phyloP scores from a whole-genome alignment of 2,329 filamentous ascomycete genomes.

The Pseudocercospora ulei region DNA sequence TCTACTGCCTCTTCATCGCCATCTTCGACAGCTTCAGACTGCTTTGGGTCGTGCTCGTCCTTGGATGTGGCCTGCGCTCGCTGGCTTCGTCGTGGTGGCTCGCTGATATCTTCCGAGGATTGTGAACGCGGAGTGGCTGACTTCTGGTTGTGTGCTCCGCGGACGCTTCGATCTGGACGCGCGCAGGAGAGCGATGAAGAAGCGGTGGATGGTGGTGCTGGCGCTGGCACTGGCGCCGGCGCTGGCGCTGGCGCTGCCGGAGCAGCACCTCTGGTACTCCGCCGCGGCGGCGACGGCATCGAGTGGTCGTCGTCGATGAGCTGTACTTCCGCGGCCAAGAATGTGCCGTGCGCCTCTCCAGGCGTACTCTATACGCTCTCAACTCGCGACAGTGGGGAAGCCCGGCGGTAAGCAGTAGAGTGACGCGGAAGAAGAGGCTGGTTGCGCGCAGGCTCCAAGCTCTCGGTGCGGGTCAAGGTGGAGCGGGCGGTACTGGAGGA shows the following conservation, averaged over 20 bases:
- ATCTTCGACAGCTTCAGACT: constrained; percentile 38
- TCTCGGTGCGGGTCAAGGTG: constrained; percentile 6
- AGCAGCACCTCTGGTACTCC: constrained; percentile 63
- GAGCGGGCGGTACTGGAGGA: constrained; percentile 1
- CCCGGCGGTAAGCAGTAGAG: constrained; percentile 3
- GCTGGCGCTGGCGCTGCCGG: no score
- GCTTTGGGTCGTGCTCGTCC: constrained; percentile 36
- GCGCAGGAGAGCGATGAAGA: constrained; percentile 60
- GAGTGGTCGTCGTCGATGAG: neutral
- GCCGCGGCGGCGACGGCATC: constrained; percentile 46
- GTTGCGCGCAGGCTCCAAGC: constrained; percentile 6
- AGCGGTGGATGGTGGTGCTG: constrained; percentile 66
- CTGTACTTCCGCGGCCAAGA: neutral
- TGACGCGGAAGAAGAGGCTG: constrained; percentile 4
- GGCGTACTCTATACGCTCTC: no score
- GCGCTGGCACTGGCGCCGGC: no score
- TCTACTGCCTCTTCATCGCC: constrained; percentile 55
- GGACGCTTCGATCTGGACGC: constrained; percentile 61
- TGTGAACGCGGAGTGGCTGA: constrained; percentile 64
- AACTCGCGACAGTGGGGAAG: neutral
- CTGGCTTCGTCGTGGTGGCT: constrained; percentile 67
- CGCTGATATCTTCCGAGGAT: constrained; percentile 57
- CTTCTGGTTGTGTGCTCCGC: constrained; percentile 64
- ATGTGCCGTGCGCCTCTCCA: no score
- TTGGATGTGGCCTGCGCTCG: constrained; percentile 63